phyloP scores from a whole-genome alignment of 2,329 filamentous ascomycete genomes.

The Coniochaeta sp. region DNA sequence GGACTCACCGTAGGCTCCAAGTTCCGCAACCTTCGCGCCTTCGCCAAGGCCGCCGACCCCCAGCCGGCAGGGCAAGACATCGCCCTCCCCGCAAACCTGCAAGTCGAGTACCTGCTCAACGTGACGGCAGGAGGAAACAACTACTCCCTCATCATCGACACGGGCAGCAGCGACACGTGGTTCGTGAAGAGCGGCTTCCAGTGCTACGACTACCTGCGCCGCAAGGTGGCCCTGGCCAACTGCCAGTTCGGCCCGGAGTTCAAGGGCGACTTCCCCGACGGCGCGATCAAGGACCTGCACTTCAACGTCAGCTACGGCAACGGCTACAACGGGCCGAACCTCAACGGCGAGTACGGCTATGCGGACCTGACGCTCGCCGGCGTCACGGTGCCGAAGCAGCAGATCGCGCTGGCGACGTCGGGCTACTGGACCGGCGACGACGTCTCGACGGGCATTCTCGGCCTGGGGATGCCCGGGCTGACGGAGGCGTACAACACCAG shows the following conservation, averaged over 20 bases:
- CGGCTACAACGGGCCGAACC: conserved; percentile 13
- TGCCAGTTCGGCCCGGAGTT: conserved; percentile 21
- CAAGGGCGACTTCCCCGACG: conserved; percentile 20
- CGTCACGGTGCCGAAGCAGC: conserved; percentile 20
- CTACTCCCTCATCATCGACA: conserved; percentile 22
- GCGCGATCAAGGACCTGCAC: conserved; percentile 17
- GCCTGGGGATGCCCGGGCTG: conserved; percentile 21
- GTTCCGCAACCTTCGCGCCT: conserved; percentile 2
- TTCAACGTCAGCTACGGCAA: conserved; percentile 22
- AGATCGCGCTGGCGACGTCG: conserved; percentile 21
- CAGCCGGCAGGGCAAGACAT: neutral
- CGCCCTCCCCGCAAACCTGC: conserved; percentile 7
- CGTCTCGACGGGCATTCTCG: conserved; percentile 23
- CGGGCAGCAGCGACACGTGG: conserved; percentile 23
- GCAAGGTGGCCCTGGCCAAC: conserved; percentile 7
- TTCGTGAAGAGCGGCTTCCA: conserved; percentile 17
- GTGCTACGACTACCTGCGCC: conserved; percentile 17
- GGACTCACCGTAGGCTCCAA: neutral
- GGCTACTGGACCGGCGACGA: conserved; percentile 22
- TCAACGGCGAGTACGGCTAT: conserved; percentile 22
- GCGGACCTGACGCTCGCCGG: conserved; percentile 21
- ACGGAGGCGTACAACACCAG: conserved; percentile 18
- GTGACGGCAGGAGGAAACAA: conserved; percentile 15
- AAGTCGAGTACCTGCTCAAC: conserved; percentile 22
- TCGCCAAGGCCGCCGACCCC: neutral